These are phyloP conservation scores for Melaleuca alternifolia DNA, from an alignment of 345 rosid species.

Conservation along the genomic window DNA sequence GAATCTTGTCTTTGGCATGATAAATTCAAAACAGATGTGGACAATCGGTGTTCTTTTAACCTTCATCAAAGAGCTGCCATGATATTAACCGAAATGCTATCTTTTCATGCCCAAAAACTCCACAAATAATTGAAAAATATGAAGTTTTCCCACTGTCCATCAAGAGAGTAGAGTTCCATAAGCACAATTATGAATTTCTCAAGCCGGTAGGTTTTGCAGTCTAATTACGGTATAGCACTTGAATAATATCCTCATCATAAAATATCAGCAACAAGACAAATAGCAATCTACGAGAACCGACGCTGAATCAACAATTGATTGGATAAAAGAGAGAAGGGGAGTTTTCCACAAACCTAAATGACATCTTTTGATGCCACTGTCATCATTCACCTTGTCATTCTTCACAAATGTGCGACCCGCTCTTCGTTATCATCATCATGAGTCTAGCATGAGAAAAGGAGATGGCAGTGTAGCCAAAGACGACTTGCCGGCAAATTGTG, in stretches of 20 bases:
- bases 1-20: neutral
- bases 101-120: neutral
- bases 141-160: neutral
- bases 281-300: neutral
- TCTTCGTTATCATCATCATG: constrained; percentile 8
- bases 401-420: neutral
- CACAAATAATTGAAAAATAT: neutral
- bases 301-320: neutral
- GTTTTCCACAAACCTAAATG: neutral
- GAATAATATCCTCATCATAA: neutral
- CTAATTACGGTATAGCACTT: neutral
- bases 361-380: neutral
- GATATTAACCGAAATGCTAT: neutral
- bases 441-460: constrained; percentile 52
- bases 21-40: neutral
- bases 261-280: neutral
- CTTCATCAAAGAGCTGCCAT: neutral
- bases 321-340: neutral
- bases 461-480: constrained; percentile 44
- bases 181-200: neutral
- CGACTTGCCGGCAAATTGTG: constrained; percentile 35
- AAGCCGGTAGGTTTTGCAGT: neutral
- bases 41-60: neutral
- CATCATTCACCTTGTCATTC: neutral
- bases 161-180: neutral